Evolutionary conservation across 2,329 filamentous ascomycete genomes (phyloP).

Genomic region (Cyclaneusma minus): DNA sequence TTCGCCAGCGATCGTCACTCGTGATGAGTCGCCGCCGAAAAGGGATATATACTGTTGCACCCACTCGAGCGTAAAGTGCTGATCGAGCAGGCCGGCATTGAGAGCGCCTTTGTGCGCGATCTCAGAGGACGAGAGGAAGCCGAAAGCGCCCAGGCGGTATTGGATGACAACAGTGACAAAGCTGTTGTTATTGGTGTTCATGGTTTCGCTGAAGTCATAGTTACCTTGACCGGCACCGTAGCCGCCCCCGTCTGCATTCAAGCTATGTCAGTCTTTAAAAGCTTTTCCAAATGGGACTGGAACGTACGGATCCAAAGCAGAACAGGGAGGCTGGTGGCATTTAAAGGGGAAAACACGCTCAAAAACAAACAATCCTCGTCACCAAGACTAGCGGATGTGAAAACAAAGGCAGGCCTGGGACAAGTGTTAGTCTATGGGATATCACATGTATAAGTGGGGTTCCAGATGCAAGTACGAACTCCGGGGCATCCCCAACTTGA

Average conservation of each 20-base stretch:
- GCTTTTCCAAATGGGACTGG: background rate
- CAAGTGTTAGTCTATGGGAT: too few species aligned
- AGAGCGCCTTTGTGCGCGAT: conserved; percentile 23
- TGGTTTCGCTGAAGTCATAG: conserved; percentile 22
- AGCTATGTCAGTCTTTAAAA: conserved; percentile 7
- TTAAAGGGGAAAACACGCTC: conserved; percentile 19
- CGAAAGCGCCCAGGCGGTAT: conserved; percentile 31
- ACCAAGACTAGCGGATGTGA: conserved; percentile 6
- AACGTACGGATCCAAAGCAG: conserved; percentile 22
- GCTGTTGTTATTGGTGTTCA: conserved; percentile 29
- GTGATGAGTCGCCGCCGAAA: conserved; percentile 35
- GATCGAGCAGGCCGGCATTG: conserved; percentile 38
- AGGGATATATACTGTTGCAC: conserved; percentile 32
- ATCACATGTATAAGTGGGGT: conserved; percentile 15
- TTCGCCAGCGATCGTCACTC: conserved; percentile 38
- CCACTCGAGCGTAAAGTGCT: conserved; percentile 34
- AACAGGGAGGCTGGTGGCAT: conserved; percentile 21
- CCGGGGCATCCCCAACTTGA: conserved; percentile 20
- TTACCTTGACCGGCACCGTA: conserved; percentile 15
- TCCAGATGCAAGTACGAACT: conserved; percentile 22
- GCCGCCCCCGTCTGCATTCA: conserved; percentile 21
- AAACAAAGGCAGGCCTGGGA: conserved; percentile 17
- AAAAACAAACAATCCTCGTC: conserved; percentile 22
- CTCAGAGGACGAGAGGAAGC: conserved; percentile 30
- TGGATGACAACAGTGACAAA: conserved; percentile 33